Evolutionary conservation across 2,329 filamentous ascomycete species (phyloP).

Genomic region (Fusarium miscanthi): DNA sequence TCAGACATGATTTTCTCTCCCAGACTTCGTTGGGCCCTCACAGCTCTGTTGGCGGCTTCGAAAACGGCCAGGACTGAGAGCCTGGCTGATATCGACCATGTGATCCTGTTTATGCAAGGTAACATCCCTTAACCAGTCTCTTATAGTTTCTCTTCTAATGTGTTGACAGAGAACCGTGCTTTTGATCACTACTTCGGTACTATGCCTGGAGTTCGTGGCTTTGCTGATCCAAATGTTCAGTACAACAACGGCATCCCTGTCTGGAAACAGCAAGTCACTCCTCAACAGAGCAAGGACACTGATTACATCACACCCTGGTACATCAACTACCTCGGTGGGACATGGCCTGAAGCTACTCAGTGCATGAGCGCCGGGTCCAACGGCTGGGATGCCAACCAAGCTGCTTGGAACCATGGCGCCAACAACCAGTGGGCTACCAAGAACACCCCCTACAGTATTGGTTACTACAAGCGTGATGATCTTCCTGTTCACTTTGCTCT

Average conservation of each 20-base stretch:
- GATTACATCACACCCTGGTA: slow-evolving; percentile 55
- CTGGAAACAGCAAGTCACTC: slow-evolving; percentile 5
- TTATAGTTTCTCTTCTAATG: not conserved
- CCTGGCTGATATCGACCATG: slow-evolving; percentile 17
- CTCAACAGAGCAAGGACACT: not conserved
- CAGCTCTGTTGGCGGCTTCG: not conserved
- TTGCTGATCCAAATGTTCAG: slow-evolving; percentile 15
- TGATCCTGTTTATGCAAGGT: slow-evolving; percentile 16
- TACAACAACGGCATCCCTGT: slow-evolving; percentile 1
- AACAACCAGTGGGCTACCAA: slow-evolving; percentile 66
- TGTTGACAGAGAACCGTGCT: not conserved
- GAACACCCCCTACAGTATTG: slow-evolving; percentile 12
- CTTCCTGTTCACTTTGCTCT: slow-evolving; percentile 4
- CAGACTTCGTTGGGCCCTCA: not conserved
- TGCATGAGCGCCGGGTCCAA: slow-evolving; percentile 65
- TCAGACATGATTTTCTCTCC: slow-evolving; percentile 5
- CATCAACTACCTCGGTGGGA: slow-evolving; percentile 64
- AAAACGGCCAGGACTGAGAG: not conserved
- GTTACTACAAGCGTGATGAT: slow-evolving; percentile 2
- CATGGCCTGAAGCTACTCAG: slow-evolving; percentile 62
- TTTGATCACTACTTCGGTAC: slow-evolving; percentile 24
- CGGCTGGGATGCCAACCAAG: slow-evolving; percentile 63
- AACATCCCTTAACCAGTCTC: fast-evolving
- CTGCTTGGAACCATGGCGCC: slow-evolving; percentile 60
- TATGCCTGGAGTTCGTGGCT: slow-evolving; percentile 17